Conservation (phyloP, 306 rosid species). For the Rosa lucieae region DNA sequence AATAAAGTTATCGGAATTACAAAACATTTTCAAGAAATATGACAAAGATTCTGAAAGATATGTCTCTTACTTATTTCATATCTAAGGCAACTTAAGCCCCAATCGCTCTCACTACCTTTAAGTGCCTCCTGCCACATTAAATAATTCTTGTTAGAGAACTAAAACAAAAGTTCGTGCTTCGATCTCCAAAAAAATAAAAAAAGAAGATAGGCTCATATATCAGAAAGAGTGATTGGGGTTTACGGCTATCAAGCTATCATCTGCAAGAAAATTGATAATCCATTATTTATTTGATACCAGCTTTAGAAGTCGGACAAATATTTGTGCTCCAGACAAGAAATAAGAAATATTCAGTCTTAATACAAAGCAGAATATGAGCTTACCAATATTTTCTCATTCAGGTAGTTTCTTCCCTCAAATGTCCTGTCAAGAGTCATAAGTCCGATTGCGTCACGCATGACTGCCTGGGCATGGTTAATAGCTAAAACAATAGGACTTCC, state of each 20-base stretch:
- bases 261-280: neutral
- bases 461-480: slow-evolving; percentile 91
- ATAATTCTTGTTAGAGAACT: neutral
- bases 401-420: slow-evolving; percentile 81
- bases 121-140: neutral
- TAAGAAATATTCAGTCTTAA: neutral
- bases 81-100: neutral
- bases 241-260: too few species aligned
- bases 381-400: slow-evolving; percentile 88
- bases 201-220: too few species aligned
- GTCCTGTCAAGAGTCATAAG: slow-evolving; percentile 95
- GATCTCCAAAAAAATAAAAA: too few species aligned
- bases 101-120: neutral
- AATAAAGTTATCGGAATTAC: neutral
- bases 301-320: too few species aligned
- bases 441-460: slow-evolving; percentile 94
- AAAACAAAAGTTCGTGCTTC: neutral
- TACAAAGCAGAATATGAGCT: slow-evolving; percentile 1
- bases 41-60: neutral
- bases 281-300: too few species aligned
- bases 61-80: neutral
- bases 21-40: too few species aligned
- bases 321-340: neutral
- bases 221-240: too few species aligned
- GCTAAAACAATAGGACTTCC: slow-evolving; percentile 85